Evolutionary conservation across 83 land plant species (phyloP).

Genomic region (Thuja plicata): DNA sequence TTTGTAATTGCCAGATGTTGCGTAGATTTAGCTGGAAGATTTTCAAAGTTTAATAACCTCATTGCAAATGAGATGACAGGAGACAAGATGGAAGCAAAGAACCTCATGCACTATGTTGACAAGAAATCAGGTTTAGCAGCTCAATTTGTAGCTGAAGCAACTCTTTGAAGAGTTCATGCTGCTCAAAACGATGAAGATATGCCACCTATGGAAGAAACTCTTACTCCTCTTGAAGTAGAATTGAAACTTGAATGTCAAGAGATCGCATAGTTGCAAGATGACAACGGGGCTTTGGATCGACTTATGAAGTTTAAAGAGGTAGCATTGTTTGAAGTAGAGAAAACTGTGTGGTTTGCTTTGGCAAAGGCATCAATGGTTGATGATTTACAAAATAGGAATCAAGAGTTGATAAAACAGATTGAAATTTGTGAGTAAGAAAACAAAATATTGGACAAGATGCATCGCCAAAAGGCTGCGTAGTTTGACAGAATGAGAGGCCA

Average conservation of each 20-base stretch:
- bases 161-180: constrained; percentile 94
- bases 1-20: no score
- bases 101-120: no score
- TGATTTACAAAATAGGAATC: constrained; percentile 95
- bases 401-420: constrained; percentile 92
- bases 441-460: constrained; percentile 91
- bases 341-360: constrained; percentile 81
- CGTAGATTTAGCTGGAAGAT: no score
- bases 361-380: constrained; percentile 96
- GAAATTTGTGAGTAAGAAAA: constrained; percentile 99
- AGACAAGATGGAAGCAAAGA: no score
- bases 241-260: constrained; percentile 76
- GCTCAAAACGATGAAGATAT: constrained; percentile 98
- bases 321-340: constrained; percentile 97
- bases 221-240: constrained; percentile 97
- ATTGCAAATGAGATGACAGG: no score
- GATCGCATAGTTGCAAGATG: constrained; percentile 76
- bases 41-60: no score
- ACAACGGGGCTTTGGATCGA: constrained; percentile 95
- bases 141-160: constrained; percentile 98
- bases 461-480: constrained; percentile 94
- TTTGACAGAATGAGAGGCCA: constrained; percentile 87
- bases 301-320: constrained; percentile 96
- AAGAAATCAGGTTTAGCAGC: constrained; percentile 96
- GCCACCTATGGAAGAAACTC: constrained; percentile 95